Evolutionary conservation across 768 basidiomycete species (phyloP), one percentile per base, ranked within the genome.

Genomic region (Agaricus sinodeliciosus): DNA sequence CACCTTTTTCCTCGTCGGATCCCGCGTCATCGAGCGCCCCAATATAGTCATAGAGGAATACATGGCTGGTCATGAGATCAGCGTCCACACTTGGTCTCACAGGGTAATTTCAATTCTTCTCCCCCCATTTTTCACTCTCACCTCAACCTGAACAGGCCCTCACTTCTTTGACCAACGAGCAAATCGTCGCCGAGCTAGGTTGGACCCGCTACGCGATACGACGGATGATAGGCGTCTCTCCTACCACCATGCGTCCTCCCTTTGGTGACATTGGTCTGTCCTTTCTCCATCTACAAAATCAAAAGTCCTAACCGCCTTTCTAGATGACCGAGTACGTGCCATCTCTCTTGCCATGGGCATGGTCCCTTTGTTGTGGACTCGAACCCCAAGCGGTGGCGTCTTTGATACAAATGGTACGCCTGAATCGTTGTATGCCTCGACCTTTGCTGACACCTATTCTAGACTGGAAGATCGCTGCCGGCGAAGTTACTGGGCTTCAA

Each of bases 31-130:
- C 56, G 87, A 90, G 51, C 77, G 82, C 45, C 87, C 94, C 11
- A 63, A 72, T 12, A 79, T 93, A 54, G 75, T 97, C 15, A 69
- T 88, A 46, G 82, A 89, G 59, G 85, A 90, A 62, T 90, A 88
- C 69, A 86, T 89, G 85, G 51, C 69, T 22, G 86, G 87, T 41
- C 82, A 90, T 63, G 87, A 91, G 65, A 84, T 90, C 61, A 81
- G 82, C 56, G 85, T 92, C 2, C 90, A 93, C 69, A 94, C 92
- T 9, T 97, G 94, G 94, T 89, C 89, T 0, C 94, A 95, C 65
- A 79, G 69, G 51, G 85, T 81, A 53, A 46, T n/a, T 36, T 27
- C 31, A 50, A 15, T 15, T 22, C 9, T n/a, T n/a, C 42, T 16
- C 18, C n/a, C 12, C 0, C 40, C 43, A 22, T 8, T 31, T 13